Evolutionary conservation across 1,284 basidiomycete genomes (phyloP), one percentile per base, ranked within the genome.

Genomic region (Inonotus obliquus): DNA sequence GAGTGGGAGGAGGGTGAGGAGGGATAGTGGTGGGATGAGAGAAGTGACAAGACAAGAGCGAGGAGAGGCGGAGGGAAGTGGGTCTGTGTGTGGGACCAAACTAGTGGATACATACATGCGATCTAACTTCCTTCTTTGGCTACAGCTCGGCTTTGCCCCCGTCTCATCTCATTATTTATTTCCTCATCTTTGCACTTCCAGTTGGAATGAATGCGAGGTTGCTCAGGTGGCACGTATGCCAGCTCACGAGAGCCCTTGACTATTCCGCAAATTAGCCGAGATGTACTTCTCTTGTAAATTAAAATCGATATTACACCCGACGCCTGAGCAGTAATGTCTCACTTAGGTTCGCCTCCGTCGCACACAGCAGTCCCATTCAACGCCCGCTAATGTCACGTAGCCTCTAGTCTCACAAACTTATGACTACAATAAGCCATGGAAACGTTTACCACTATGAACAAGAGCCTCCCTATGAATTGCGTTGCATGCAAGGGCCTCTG

Each of bases 21-120:
- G 73, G 65, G 45, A 37, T n/a, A 35, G 47, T 72, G 71, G 73
- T 75, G 70, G 73, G 72, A 72, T 70, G 71, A 72, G 71, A 71
- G n/a, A 4, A 19, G 47, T 49, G 47, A 49, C 47, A 49, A 49
- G 47, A 49, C 47, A 49, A 49, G 47, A 49, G 51, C 51, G 51
- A 52, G 32, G 49, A 17, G 51, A 17, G 71, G 69, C 74, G 73
- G 72, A 70, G 19, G 51, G 54, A 32, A 44, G 21, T 35, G 21
- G 45, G 29, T 53, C 11, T 45, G 29, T 41, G 39, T 13, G 19
- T 19, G 23, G 38, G 39, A 13, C 29, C 45, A 49, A 35, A 35
- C 2, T 13, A 23, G 32, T 10, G 49, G 49, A 13, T 52, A 27
- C 49, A n/a, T 4, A 27, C 51, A 35, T 32, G 25, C 21, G 41